Percentiles rank a stretch among this genome's conserved stretches.
Conservation (phyloP, 2,329 filamentous ascomycete genomes). For the Blastomyces gilchristii region DNA sequence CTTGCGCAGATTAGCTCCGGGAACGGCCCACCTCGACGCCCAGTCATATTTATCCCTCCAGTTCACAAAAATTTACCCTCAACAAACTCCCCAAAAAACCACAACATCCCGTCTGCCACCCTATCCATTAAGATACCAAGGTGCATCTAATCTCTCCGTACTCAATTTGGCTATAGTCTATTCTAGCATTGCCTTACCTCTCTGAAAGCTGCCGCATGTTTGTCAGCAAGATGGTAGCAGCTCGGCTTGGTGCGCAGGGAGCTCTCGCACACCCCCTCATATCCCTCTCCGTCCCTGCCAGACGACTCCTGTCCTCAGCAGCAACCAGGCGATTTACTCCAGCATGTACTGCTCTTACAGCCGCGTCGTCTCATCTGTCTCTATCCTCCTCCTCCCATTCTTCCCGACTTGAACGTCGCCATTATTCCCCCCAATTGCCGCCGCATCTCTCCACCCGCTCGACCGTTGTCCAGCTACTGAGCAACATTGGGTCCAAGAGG, state of each 20-base stretch:
- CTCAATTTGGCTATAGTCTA: not conserved
- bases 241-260: slow-evolving; percentile 38
- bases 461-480: slow-evolving; percentile 80
- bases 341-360: not conserved
- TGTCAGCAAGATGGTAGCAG: slow-evolving; percentile 31
- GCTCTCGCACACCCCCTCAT: slow-evolving; percentile 18
- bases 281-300: not conserved
- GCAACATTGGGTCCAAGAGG: slow-evolving; percentile 90
- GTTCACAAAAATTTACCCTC: slow-evolving; percentile 4
- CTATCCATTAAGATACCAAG: not conserved
- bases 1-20: not conserved
- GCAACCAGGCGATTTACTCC: slow-evolving; percentile 19
- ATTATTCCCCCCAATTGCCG: slow-evolving; percentile 39
- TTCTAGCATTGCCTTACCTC: not conserved
- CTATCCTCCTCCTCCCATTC: slow-evolving; percentile 18
- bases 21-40: not conserved
- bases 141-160: not conserved
- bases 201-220: slow-evolving; percentile 11
- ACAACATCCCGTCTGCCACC: not conserved
- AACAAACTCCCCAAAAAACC: not conserved
- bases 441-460: slow-evolving; percentile 57
- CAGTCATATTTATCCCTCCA: not conserved
- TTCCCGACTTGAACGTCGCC: slow-evolving; percentile 23
- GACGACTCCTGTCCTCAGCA: slow-evolving; percentile 19
- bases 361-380: slow-evolving; percentile 15